A percentile compares a stretch with the other conserved stretches of the same genome.
phyloP scores from a whole-genome alignment of 1,284 basidiomycete genomes.

The Coniophora puteana region DNA sequence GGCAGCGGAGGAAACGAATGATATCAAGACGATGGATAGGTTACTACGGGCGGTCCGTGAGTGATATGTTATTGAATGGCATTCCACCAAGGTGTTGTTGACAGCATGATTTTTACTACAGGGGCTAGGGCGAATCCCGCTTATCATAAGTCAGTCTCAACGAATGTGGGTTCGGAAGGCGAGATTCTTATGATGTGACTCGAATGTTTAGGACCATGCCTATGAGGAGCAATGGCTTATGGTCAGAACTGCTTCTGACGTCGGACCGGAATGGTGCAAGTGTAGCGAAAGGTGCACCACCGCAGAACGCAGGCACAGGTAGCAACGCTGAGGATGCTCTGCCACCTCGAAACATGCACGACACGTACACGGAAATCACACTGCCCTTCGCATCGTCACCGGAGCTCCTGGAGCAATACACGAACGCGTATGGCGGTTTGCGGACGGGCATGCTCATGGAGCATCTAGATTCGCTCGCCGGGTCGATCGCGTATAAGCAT shows the following conservation, averaged over 20 bases:
- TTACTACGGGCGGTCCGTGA: slow-evolving; percentile 54
- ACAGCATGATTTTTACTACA: slow-evolving; percentile 19
- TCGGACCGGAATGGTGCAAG: slow-evolving; percentile 21
- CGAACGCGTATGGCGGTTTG: slow-evolving; percentile 66
- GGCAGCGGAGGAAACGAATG: slow-evolving; percentile 49
- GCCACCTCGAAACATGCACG: slow-evolving; percentile 56
- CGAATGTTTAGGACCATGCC: slow-evolving; percentile 44
- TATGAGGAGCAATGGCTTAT: slow-evolving; percentile 42
- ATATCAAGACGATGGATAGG: slow-evolving; percentile 56
- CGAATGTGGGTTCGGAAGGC: neutral
- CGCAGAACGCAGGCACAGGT: slow-evolving; percentile 11
- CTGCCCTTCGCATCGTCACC: slow-evolving; percentile 61
- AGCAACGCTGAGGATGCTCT: slow-evolving; percentile 24
- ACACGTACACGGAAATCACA: slow-evolving; percentile 63
- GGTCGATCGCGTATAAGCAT: slow-evolving; percentile 81
- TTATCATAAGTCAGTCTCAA: slow-evolving; percentile 46
- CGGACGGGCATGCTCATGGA: slow-evolving; percentile 72
- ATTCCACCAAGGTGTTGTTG: neutral
- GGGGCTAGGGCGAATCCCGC: slow-evolving; percentile 52
- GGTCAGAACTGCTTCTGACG: slow-evolving; percentile 57
- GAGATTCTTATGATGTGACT: slow-evolving; percentile 6
- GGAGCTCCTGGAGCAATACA: slow-evolving; percentile 60
- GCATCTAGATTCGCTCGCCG: slow-evolving; percentile 78
- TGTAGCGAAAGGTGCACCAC: slow-evolving; percentile 12
- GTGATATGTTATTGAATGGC: slow-evolving; percentile 27